These are phyloP conservation scores for Aegilops bicornis DNA, from an alignment of 176 grass and related monocot genomes.

Conservation along the genomic window DNA sequence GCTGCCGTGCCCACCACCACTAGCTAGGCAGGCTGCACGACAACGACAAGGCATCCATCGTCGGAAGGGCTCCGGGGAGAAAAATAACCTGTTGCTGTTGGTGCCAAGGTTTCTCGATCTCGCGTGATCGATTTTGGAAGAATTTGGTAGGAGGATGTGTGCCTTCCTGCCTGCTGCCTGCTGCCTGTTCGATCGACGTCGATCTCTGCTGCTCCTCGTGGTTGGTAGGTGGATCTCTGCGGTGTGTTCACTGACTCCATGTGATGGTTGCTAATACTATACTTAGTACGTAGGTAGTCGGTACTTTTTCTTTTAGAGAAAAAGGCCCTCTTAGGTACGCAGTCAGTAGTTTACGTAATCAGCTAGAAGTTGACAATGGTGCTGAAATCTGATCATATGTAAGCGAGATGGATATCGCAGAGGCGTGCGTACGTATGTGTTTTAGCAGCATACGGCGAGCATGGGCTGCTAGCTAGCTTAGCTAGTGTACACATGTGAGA, in stretches of 20 bases:
- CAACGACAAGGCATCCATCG: constrained; percentile 29
- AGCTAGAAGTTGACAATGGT: no score
- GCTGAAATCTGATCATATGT: no score
- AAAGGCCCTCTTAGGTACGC: no score
- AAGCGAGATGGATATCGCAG: background rate
- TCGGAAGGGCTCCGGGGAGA: background rate
- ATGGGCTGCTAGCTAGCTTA: constrained; percentile 13
- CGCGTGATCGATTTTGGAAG: constrained; percentile 26
- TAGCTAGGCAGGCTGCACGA: constrained; percentile 24
- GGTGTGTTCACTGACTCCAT: background rate
- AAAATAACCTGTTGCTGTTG: background rate
- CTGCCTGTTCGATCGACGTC: background rate
- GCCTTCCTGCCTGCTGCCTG: constrained; percentile 20
- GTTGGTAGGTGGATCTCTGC: background rate
- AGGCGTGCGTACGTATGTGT: no score
- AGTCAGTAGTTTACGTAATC: no score
- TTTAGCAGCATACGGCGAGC: constrained; percentile 1
- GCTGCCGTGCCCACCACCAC: constrained; percentile 16
- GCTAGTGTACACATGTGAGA: background rate
- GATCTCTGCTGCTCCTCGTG: background rate
- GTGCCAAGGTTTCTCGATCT: constrained; percentile 18
- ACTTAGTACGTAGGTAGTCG: no score
- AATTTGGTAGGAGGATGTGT: constrained; percentile 53
- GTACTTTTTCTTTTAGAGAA: no score
- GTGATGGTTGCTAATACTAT: background rate